Evolutionary conservation across 2,329 filamentous ascomycete genomes (phyloP), one percentile per base, ranked within the genome.

Genomic region (Magnaporthiopsis incrustans): DNA sequence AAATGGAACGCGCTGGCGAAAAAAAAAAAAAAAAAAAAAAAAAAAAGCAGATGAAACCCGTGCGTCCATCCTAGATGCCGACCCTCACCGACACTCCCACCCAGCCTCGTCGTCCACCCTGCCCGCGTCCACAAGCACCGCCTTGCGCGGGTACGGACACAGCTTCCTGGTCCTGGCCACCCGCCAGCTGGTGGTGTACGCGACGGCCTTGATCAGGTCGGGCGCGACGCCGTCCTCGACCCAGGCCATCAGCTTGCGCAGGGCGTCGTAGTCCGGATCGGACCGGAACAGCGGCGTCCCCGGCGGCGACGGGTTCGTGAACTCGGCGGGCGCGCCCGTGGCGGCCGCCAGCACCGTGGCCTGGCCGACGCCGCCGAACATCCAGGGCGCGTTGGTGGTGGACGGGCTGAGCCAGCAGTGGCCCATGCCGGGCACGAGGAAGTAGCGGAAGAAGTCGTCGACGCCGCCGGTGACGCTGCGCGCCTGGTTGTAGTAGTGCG

Each of bases 381-480:
- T 71, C 73, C 73, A 77, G 7, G 76, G 76, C 27, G 75, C 75
- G 22, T 65, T 58, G 1, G 68, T 67, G 32, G 71, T 68, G 8
- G 70, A 67, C 2, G 70, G 66, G 11, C 73, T 70, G 33, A 67
- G 64, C 50, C 65, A 67, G 64, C 83, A 85, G 68, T 85, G 82
- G 3, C 71, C 73, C 73, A 84, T 78, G 1, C 82, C 82, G 1
- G 81, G 81, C 8, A 84, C 76, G 4, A 75, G 70, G 69, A 84
- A 85, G 67, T 82, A 75, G 3, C 76, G 70, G 71, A 82, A 85
- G 69, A 82, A 82, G 22, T 66, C 58, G 33, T 67, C 64, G 12
- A 67, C 65, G 60, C 11, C 69, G 4, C 70, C 71, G 75, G 82
- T 78, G 0, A 75, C 77, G 1, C 70, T 67, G 8, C 68, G 65